A percentile compares a stretch with the other conserved stretches of the same genome.
Conservation (phyloP, 208 protist species). For the Wallacemonas sp. region DNA sequence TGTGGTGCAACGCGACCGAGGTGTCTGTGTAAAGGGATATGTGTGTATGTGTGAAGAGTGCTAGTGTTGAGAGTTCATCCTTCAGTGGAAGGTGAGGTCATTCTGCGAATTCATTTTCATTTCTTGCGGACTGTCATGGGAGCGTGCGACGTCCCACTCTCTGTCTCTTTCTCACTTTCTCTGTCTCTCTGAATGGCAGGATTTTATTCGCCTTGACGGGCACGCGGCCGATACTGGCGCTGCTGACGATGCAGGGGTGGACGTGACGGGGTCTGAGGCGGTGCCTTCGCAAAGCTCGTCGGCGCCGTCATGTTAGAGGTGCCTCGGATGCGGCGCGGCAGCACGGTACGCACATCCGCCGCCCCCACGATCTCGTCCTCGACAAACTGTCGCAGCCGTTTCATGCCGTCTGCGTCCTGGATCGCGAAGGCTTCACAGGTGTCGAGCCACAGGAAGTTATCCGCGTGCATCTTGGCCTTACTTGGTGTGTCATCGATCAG, state of each 20-base stretch:
- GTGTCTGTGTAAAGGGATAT: too few relatives aligned
- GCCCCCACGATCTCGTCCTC: conserved; percentile 53
- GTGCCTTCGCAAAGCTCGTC: too few relatives aligned
- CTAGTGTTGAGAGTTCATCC: too few relatives aligned
- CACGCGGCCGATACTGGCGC: neutral
- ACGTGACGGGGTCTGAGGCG: neutral
- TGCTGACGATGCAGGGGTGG: neutral
- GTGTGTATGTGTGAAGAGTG: too few relatives aligned
- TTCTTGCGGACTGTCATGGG: too few relatives aligned
- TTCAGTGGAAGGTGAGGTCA: too few relatives aligned
- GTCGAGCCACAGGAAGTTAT: conserved; percentile 86
- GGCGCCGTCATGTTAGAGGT: neutral
- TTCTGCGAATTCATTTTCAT: too few relatives aligned
- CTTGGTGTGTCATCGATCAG: conserved; percentile 89
- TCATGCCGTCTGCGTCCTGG: conserved; percentile 46
- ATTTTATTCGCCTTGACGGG: too few relatives aligned
- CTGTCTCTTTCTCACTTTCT: too few relatives aligned
- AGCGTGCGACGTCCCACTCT: too few relatives aligned
- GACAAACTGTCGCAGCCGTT: conserved; percentile 65
- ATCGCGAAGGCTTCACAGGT: conserved; percentile 59
- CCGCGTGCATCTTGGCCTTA: conserved; percentile 75
- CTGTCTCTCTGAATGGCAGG: too few relatives aligned
- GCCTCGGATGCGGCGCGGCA: conserved; percentile 66
- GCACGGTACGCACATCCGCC: conserved; percentile 77
- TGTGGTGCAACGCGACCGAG: too few relatives aligned